Base-by-base conservation (phyloP, 2,329 filamentous ascomycete genomes). In the Aspergillus terreus region DNA sequence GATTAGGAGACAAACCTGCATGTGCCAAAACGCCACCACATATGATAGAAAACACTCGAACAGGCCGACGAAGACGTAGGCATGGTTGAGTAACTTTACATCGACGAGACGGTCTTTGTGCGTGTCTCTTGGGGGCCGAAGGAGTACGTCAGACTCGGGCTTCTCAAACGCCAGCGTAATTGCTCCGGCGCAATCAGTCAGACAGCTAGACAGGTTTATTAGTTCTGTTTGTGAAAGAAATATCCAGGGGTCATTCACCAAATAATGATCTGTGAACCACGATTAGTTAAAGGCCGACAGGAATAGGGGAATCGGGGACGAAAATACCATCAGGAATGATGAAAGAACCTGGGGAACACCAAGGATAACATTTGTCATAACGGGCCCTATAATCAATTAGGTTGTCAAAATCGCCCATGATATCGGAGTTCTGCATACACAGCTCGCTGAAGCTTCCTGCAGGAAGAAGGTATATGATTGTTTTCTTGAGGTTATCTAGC, bases 401-500 rank as follows among this genome's bases (percentile, higher is more conserved):
- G 7, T 11, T 2, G 27, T 30, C 6, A 30, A 10, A 11, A 2
- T 10, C 7, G 6, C 10, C 11, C 3, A 10, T 11, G 2, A 10
- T 10, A 30, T 30, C 9, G 6, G 27, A 5, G 23, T 23, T 9
- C 7, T 10, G 4, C 27, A 30, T 30, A 30, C 27, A 82, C 68
- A 91, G 86, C 65, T 91, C 87, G 47, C 81, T 82, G 66, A 88
- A 90, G n/a, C 77, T 82, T 2, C 87, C 87, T 0, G 87, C 87
- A 0, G 87, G 86, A 0, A 90, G 76, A 2, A 90, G 75, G 62
- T 90, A 90, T n/a, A 83, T 81, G 54, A 89, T 82, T 0, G 82
- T 86, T 76, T 92, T 91, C 67, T 88, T 87, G 46, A 91, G 71
- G 60, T 91, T 91, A 67, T 90, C 35, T 38, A 38, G 1, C 1